Evolutionary conservation across 1,284 basidiomycete species (phyloP).

Genomic region (Melampsora americana): DNA sequence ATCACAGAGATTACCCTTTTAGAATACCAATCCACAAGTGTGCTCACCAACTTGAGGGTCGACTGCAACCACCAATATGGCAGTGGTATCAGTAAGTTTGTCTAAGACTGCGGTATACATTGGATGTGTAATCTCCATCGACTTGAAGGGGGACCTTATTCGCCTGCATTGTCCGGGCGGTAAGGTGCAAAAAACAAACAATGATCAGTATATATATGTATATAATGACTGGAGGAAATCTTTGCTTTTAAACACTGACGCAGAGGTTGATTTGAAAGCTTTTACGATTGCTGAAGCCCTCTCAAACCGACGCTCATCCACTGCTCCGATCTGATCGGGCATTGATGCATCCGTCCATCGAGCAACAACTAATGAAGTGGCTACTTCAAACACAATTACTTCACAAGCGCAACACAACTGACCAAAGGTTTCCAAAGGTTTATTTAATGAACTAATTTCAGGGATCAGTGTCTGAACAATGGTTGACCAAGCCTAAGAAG

Average conservation of each 20-base stretch:
- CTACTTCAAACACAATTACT: constrained; percentile 91
- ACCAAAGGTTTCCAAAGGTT: constrained; percentile 79
- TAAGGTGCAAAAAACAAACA: neutral
- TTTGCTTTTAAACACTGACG: constrained; percentile 59
- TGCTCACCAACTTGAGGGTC: constrained; percentile 76
- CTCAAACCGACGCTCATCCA: constrained; percentile 83
- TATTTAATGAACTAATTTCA: constrained; percentile 80
- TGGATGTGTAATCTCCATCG: constrained; percentile 52
- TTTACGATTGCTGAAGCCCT: constrained; percentile 94
- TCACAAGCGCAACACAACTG: constrained; percentile 82
- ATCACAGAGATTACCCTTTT: neutral
- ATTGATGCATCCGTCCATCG: constrained; percentile 45
- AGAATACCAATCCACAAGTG: neutral
- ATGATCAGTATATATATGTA: neutral
- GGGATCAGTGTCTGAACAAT: constrained; percentile 96
- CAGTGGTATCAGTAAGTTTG: constrained; percentile 88
- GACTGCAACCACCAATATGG: constrained; percentile 81
- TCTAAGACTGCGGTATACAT: constrained; percentile 85
- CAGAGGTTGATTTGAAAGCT: constrained; percentile 85
- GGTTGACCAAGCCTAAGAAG: constrained; percentile 82
- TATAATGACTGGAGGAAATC: too few species aligned
- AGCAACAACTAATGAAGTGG: constrained; percentile 94
- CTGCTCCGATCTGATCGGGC: constrained; percentile 57
- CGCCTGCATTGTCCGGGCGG: constrained; percentile 39
- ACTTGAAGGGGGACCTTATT: constrained; percentile 50